phyloP scores from a whole-genome alignment of 2,329 filamentous ascomycete genomes.

The Sclerotinia nivalis region DNA sequence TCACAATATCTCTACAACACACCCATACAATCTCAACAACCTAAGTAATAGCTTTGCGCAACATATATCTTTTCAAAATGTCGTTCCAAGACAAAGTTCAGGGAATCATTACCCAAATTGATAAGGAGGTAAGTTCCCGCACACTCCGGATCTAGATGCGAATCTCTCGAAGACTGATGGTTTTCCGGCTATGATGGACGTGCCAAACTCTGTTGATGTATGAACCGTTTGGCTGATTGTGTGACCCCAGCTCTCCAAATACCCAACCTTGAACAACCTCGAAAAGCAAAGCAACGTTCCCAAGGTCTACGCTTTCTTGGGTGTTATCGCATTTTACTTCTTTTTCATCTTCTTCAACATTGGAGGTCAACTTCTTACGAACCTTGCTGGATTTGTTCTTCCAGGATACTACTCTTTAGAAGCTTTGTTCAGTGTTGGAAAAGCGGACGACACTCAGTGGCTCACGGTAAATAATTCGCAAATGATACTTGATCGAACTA shows the following conservation, averaged over 20 bases:
- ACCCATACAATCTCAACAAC: constrained; percentile 4
- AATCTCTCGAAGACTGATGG: background rate
- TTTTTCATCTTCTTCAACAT: constrained; percentile 93
- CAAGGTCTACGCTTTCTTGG: constrained; percentile 82
- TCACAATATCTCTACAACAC: constrained; percentile 8
- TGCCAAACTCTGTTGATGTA: background rate
- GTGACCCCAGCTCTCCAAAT: constrained; percentile 71
- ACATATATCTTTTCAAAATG: constrained; percentile 57
- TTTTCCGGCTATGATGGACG: background rate
- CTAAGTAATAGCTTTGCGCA: background rate
- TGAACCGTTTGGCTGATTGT: constrained; percentile 5
- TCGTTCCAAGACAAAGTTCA: constrained; percentile 76
- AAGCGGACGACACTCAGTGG: constrained; percentile 81
- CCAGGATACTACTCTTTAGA: constrained; percentile 82
- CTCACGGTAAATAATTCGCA: constrained; percentile 57
- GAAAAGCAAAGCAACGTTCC: constrained; percentile 81
- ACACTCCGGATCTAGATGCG: constrained; percentile 5
- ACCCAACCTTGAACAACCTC: constrained; percentile 78
- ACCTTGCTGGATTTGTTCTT: constrained; percentile 79
- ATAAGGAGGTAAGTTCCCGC: constrained; percentile 69
- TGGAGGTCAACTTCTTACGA: constrained; percentile 83
- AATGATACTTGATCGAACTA: constrained; percentile 20
- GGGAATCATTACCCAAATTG: constrained; percentile 75
- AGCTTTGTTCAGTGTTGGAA: constrained; percentile 71
- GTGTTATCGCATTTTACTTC: constrained; percentile 77